Conservation (phyloP, 1,139 yeast species). For the Yamadazyma epiphylla region DNA sequence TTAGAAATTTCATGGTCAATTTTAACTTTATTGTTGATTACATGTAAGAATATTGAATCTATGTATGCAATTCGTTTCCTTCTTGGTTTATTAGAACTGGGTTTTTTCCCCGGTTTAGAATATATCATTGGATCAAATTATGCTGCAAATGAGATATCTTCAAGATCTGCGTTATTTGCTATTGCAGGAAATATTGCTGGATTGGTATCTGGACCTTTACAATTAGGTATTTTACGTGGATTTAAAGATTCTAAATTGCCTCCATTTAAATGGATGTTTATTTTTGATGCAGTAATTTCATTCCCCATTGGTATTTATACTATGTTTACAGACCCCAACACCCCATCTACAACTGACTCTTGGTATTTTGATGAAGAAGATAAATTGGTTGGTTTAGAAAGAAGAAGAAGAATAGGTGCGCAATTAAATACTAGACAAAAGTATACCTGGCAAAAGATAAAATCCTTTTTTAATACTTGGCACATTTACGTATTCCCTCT, state of each 20-base stretch:
- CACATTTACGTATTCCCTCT: slow-evolving; percentile 47
- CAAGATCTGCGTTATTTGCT: slow-evolving; percentile 47
- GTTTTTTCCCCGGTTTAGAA: slow-evolving; percentile 56
- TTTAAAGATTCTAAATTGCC: slow-evolving; percentile 25
- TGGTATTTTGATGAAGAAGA: slow-evolving; percentile 33
- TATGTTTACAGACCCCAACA: slow-evolving; percentile 34
- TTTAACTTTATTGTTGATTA: slow-evolving; percentile 49
- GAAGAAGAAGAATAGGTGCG: slow-evolving; percentile 44
- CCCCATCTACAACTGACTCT: slow-evolving; percentile 36
- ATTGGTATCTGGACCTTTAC: slow-evolving; percentile 35
- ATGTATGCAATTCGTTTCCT: slow-evolving; percentile 56
- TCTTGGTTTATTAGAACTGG: slow-evolving; percentile 56
- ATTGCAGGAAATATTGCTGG: slow-evolving; percentile 25
- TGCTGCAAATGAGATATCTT: slow-evolving; percentile 19
- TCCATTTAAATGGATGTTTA: slow-evolving; percentile 38
- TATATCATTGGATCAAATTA: slow-evolving; percentile 45
- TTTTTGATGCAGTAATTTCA: slow-evolving; percentile 35
- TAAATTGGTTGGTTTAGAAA: slow-evolving; percentile 32
- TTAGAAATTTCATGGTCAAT: slow-evolving; percentile 58
- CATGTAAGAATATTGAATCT: slow-evolving; percentile 37
- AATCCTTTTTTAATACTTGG: slow-evolving; percentile 45
- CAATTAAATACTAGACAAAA: slow-evolving; percentile 41
- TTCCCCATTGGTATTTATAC: slow-evolving; percentile 35
- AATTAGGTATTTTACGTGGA: slow-evolving; percentile 27
- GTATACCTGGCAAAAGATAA: slow-evolving; percentile 37